Base-by-base conservation (phyloP, 345 rosid genomes). In the Boechera retrofracta region DNA sequence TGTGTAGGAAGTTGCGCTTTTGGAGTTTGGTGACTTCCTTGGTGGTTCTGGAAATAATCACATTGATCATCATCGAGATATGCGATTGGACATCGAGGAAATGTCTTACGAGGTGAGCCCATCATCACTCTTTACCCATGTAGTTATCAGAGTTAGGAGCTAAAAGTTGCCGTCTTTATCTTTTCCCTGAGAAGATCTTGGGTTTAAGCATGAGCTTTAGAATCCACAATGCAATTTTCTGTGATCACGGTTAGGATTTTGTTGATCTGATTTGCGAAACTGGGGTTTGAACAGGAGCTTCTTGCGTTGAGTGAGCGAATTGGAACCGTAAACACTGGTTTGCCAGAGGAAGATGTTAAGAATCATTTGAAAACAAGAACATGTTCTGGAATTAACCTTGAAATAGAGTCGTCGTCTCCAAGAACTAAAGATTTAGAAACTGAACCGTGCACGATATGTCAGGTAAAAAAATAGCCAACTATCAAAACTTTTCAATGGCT, bases 31-130 rank as follows among this genome's bases (percentile, higher is more conserved):
- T 16, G 93, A 87, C 62, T 83, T 75, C 74, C 82, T 86, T 81
- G 89, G 86, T 31, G 86, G 77, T 31, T 45, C 75, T 54, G 77
- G 64, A 78, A 86, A 78, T 44, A 86, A 81, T 80, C 82, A 81
- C 67, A 51, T 79, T 60, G 98, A 91, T 77, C 91, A 87, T 83
- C 97, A 94, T 80, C 85, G 94, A 74, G 98, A 94, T 69, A 87
- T 94, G 98, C 97, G 98, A 29, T 67, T 94, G 86, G 97, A 94
- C 80, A 89, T 89, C 38, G 98, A 91, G 85, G 87, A 91, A 77
- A 91, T 91, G 97, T 87, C 97, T 60, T 94, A 94, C 47, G 98
- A 94, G 85, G 97, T 90, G 71, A 75, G 70, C 54, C 44, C 59
- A 65, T 54, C 49, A 21, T 24, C 10, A 35, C 63, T 55, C 58